Evolutionary conservation across 306 rosid genomes (phyloP).

Genomic region (Trifolium fragiferum): DNA sequence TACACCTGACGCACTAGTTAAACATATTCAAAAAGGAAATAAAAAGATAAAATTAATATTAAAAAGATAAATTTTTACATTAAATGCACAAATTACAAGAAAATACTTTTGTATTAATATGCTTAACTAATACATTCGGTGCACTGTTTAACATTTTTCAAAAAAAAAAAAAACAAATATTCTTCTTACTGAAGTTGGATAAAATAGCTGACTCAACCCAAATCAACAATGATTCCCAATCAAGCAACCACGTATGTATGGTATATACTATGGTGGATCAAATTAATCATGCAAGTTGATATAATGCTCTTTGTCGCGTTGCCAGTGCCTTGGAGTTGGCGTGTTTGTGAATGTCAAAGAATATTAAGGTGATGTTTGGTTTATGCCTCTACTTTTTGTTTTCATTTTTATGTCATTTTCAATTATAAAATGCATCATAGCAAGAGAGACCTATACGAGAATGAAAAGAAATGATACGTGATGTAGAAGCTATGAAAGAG

Average conservation of each 20-base stretch:
- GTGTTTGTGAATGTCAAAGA: slow-evolving; percentile 23
- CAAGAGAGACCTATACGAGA: background rate
- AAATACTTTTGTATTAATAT: too few species aligned
- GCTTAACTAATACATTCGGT: too few species aligned
- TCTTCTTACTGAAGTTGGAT: background rate
- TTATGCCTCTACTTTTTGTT: background rate
- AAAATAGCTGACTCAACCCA: slow-evolving; percentile 9
- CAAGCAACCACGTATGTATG: background rate
- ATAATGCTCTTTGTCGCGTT: slow-evolving; percentile 4
- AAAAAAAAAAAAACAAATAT: too few species aligned
- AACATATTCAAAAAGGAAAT: too few species aligned
- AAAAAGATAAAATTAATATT: too few species aligned
- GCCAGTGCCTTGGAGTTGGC: slow-evolving; percentile 21
- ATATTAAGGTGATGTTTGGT: slow-evolving; percentile 6
- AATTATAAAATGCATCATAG: background rate
- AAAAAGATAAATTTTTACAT: too few species aligned
- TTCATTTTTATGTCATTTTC: background rate
- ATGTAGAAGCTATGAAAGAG: slow-evolving; percentile 1
- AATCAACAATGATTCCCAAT: background rate
- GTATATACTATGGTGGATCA: background rate
- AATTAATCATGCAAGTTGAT: background rate
- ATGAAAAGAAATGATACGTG: background rate
- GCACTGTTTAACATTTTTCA: too few species aligned
- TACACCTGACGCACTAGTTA: too few species aligned
- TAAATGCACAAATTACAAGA: too few species aligned